Percentiles rank a stretch among this genome's conserved stretches.
Evolutionary conservation across 2,329 filamentous ascomycete genomes (phyloP).

Genomic region (Alternaria ethzedia): DNA sequence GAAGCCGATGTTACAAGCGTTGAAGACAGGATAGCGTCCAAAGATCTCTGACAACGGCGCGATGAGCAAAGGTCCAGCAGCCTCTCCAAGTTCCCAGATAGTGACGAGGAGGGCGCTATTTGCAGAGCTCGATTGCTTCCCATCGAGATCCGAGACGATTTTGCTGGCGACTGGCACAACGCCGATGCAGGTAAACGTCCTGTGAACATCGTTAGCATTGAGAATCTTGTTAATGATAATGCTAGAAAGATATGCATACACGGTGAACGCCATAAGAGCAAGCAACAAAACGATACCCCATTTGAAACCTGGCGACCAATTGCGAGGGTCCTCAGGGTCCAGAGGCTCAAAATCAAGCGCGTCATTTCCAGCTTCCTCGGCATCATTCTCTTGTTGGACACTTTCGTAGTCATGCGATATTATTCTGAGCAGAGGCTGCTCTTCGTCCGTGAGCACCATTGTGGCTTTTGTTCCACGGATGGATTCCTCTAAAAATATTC

Average conservation of each 20-base stretch:
- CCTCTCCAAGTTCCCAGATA: constrained; percentile 47
- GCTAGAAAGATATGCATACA: no score
- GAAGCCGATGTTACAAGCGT: constrained; percentile 52
- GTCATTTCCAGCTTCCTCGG: constrained; percentile 20
- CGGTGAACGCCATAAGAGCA: constrained; percentile 44
- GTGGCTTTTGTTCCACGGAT: background rate
- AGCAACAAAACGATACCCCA: constrained; percentile 43
- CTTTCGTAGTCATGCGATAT: constrained; percentile 24
- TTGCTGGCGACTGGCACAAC: constrained; percentile 42
- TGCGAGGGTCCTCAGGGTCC: constrained; percentile 38
- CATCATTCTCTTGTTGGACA: constrained; percentile 15
- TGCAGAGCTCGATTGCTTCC: constrained; percentile 28
- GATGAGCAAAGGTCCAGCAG: constrained; percentile 43
- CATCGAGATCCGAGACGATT: constrained; percentile 43
- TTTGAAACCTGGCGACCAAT: constrained; percentile 41
- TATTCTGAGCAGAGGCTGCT: constrained; percentile 38
- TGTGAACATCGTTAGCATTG: no score
- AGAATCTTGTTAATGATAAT: no score
- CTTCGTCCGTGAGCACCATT: constrained; percentile 34
- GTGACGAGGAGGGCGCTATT: constrained; percentile 42
- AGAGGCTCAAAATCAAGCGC: constrained; percentile 37
- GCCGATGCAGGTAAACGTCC: constrained; percentile 49
- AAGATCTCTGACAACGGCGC: constrained; percentile 44
- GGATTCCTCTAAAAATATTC: background rate
- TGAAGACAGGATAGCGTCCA: constrained; percentile 43